Base-by-base conservation (phyloP, 768 basidiomycete genomes). In the Cytidiella melzeri region DNA sequence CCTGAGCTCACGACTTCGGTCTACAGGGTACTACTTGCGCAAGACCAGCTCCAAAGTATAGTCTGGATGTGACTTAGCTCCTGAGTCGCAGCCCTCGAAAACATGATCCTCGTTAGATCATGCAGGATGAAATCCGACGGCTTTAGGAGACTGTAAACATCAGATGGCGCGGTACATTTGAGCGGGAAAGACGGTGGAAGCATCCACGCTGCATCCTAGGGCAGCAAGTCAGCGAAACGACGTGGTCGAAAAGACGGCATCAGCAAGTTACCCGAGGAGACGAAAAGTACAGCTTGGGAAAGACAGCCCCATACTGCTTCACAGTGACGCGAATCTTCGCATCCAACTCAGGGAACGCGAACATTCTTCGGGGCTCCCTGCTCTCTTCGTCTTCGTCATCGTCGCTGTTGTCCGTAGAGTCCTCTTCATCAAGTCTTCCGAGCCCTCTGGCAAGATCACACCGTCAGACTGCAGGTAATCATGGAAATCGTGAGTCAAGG, bases 231-330 rank as follows among this genome's bases (percentile, higher is more conserved):
- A 50, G 47, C n/a, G n/a, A n/a, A n/a, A n/a, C n/a, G n/a, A n/a
- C n/a, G n/a, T n/a, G n/a, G n/a, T n/a, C n/a, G n/a, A n/a, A n/a
- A n/a, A n/a, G n/a, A n/a, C n/a, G n/a, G n/a, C n/a, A n/a, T n/a
- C n/a, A n/a, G n/a, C n/a, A 30, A 57, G 73, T 50, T 51, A 87
- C 93, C 71, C 84, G 87, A 12, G 94, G 94, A n/a, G 90, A 84
- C 5, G 92, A 90, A 69, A 94, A 96, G 61, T 96, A 97, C 48
- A 98, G 80, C 67, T 98, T 98, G 0, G 94, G 93, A 63, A 98
- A 98, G 24, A 95, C 84, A 5, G 84, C 85, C 2, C 81, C 87
- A 64, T 88, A 93, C 48, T 76, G 66, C 40, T 68, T 57, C n/a
- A 96, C 71, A 27, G 74, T 76, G 12, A 69, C 64, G 43, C 88